A percentile compares a stretch with the other conserved stretches of the same genome.
Evolutionary conservation across 2,329 filamentous ascomycete species (phyloP).

Genomic region (Penicillium sp.): DNA sequence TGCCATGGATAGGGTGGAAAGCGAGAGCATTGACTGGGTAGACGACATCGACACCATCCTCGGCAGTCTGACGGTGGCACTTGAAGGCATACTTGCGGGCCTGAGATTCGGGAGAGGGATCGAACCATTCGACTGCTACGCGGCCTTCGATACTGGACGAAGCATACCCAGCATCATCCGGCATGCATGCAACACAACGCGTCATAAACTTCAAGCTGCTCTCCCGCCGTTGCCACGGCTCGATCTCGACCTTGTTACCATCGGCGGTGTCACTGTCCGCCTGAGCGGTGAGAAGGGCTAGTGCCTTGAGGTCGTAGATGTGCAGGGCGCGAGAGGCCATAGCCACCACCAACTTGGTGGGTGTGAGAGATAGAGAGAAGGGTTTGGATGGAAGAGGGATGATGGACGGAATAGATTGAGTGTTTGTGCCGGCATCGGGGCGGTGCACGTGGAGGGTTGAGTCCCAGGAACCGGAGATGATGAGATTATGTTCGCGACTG

Average conservation of each 20-base stretch:
- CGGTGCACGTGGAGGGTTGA: constrained; percentile 84
- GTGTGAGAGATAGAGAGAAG: constrained; percentile 77
- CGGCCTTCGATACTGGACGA: constrained; percentile 91
- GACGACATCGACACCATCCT: constrained; percentile 73
- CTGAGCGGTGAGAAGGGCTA: constrained; percentile 60
- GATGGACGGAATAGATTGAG: constrained; percentile 60
- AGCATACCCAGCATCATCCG: constrained; percentile 91
- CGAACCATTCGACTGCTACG: constrained; percentile 97
- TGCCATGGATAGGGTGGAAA: constrained; percentile 81
- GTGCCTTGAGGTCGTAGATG: constrained; percentile 83
- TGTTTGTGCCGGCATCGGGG: constrained; percentile 47
- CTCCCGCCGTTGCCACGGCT: constrained; percentile 91
- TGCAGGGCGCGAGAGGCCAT: constrained; percentile 93
- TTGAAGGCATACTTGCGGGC: constrained; percentile 98
- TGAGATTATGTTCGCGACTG: constrained; percentile 72
- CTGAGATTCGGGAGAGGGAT: constrained; percentile 83
- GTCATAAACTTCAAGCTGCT: constrained; percentile 97
- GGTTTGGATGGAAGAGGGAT: constrained; percentile 82
- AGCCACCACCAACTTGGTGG: constrained; percentile 87
- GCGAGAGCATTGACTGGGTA: constrained; percentile 89
- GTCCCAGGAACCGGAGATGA: constrained; percentile 94
- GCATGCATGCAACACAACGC: constrained; percentile 91
- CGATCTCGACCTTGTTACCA: constrained; percentile 55
- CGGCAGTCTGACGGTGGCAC: constrained; percentile 78
- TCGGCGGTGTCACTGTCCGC: constrained; percentile 43